phyloP scores from a whole-genome alignment of 2,329 filamentous ascomycete species.

The Fusarium subtropicale region DNA sequence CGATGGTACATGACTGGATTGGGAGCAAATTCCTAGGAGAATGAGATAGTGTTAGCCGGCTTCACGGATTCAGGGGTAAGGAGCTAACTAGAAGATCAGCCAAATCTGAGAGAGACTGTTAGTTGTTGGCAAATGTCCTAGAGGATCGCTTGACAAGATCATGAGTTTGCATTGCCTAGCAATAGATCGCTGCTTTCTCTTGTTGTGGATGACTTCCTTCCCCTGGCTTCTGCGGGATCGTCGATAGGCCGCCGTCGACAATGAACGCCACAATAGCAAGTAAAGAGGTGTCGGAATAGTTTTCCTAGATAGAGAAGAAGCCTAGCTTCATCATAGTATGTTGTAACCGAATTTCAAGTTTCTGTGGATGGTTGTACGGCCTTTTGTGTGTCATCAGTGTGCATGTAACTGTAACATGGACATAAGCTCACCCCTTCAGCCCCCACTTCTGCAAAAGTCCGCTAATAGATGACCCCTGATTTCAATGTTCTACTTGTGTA shows the following conservation, averaged over 20 bases:
- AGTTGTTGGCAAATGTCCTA: background rate
- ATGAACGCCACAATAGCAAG: background rate
- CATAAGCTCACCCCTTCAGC: background rate
- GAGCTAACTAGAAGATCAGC: background rate
- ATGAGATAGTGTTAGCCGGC: background rate
- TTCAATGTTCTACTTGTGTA: background rate
- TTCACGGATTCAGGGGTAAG: background rate
- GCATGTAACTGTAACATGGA: background rate
- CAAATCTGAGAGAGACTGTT: background rate
- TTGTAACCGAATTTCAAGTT: fast-evolving
- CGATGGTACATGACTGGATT: background rate
- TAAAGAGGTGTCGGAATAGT: background rate
- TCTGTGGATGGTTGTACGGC: background rate
- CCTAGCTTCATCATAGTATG: background rate
- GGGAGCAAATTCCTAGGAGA: background rate
- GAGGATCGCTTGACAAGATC: background rate
- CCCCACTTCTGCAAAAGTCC: background rate
- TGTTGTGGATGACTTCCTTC: background rate
- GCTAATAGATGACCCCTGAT: background rate
- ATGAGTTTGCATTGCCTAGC: background rate
- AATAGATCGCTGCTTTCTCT: background rate
- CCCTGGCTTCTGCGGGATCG: too few species aligned
- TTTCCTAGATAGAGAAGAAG: fast-evolving
- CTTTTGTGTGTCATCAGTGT: background rate
- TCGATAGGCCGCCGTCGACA: background rate